Base-by-base conservation (phyloP, 208 protist species). In the Leishmania aethiopica region DNA sequence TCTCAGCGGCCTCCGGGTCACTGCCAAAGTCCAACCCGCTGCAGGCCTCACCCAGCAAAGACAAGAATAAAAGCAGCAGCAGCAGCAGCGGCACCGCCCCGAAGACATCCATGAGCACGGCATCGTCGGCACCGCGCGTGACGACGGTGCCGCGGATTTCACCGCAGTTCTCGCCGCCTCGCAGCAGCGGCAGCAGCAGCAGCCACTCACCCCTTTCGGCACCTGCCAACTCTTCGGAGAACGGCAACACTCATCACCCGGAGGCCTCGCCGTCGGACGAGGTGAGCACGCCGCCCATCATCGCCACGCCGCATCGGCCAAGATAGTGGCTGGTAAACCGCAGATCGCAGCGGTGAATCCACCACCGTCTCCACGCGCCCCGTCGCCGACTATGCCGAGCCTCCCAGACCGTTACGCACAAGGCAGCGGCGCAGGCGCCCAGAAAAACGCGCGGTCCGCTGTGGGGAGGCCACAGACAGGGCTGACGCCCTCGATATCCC, bases 371-470 rank as follows among this genome's bases (percentile, higher is more conserved):
- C 8, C 53, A 37, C 42, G 35, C 15, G 22, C 55, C 69, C 35
- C 69, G 17, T 3, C 67, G 0, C 51, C 74, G 32, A 28, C 66
- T 28, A 47, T 78, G 40, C 35, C 77, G 55, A 80, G 40, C 57
- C 77, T 81, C 28, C 77, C 75, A 15, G 53, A 74, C 13, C 81
- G 81, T 55, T 80, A 81, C 35, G 15, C 77, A 1, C 70, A 77
- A 51, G 75, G n/a, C 74, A 67, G 62, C 51, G 62, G 71, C 28
- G 77, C 47, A 6, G 40, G n/a, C 37, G 47, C 4, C 3, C 49
- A 59, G 40, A 49, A 40, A 10, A 59, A 78, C 19, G 17, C 10
- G 6, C 32, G 10, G 40, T 17, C 53, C 11, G 13, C 75, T n/a
- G 11, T 25, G 72, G n/a, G 28, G 19, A 53, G 13, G 42, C 75